Evolutionary conservation across 163 green algal species (phyloP), one percentile per base, ranked within the genome.

Genomic region (Chlamydomonas reinhardtii): DNA sequence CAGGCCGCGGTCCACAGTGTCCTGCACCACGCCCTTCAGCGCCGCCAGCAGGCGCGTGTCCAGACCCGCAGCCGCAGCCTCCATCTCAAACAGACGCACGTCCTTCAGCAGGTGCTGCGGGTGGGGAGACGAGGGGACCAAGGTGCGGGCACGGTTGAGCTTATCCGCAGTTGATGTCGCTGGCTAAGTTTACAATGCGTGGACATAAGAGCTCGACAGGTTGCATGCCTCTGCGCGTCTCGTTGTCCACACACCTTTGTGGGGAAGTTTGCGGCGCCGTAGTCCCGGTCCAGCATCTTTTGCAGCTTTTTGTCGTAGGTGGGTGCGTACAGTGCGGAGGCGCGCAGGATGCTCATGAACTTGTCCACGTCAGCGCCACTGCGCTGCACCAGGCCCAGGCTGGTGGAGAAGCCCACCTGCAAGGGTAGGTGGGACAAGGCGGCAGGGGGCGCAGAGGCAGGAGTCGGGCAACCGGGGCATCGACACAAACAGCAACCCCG

Each of bases 241-340:
- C 48, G 11, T 14, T 2, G 11, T 19, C 48, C 11, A 2, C 48
- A 22, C 48, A 56, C 80, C 80, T 86, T 86, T 15, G 80, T 86
- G 3, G 80, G 80, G 80, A 86, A 86, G 70, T 86, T 86, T 4
- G 80, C 80, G 0, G 54, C 80, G 4, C 80, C 80, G 54, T 86
- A 86, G 70, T 86, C 80, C 25, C 80, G 27, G 80, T 86, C 80
- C 56, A 86, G 69, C 80, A 86, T 86, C 80, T 86, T 86, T 17
- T 73, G 54, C 69, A 86, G 70, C 70, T 86, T 86, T 56, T 86
- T 86, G 80, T 86, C 80, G 56, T 86, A 86, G 16, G 80, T 86
- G 80, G 80, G 80, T 2, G 80, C 80, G 80, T 86, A 86, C 52
- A 85, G 70, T 35, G 80, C 80, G 25, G 70, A 80, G 54, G 80